phyloP scores from a whole-genome alignment of 2,329 filamentous ascomycete species.

The Hypoxylon sp. region DNA sequence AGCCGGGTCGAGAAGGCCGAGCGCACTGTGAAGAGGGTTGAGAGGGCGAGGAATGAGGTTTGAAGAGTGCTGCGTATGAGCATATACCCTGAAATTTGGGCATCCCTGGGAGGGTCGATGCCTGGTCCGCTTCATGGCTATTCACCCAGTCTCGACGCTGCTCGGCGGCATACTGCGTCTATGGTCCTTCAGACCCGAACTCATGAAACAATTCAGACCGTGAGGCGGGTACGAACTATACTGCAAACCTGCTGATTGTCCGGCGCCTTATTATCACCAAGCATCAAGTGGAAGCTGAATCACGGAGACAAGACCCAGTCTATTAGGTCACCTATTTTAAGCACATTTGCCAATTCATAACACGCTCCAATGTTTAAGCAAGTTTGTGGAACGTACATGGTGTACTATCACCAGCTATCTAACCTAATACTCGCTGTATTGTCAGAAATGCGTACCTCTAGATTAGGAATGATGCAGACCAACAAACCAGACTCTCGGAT shows the following conservation, averaged over 20 bases:
- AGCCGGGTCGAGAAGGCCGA: slow-evolving; percentile 76
- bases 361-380: neutral
- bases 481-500: neutral
- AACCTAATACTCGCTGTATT: no score
- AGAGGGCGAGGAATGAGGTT: slow-evolving; percentile 69
- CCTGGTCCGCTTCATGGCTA: neutral
- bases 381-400: neutral
- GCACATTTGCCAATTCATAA: neutral
- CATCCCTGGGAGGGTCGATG: neutral
- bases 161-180: neutral
- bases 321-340: neutral
- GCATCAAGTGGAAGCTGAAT: neutral
- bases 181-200: neutral
- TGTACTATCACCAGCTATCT: neutral
- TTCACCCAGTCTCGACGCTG: neutral
- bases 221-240: neutral
- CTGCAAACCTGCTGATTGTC: neutral
- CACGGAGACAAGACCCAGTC: neutral
- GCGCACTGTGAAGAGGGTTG: slow-evolving; percentile 73
- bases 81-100: neutral
- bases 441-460: neutral
- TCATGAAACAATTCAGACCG: neutral
- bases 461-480: neutral
- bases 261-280: neutral
- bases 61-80: slow-evolving; percentile 30